Base-by-base conservation (phyloP, 441 rosid genomes). In the Pelargonium australe region DNA sequence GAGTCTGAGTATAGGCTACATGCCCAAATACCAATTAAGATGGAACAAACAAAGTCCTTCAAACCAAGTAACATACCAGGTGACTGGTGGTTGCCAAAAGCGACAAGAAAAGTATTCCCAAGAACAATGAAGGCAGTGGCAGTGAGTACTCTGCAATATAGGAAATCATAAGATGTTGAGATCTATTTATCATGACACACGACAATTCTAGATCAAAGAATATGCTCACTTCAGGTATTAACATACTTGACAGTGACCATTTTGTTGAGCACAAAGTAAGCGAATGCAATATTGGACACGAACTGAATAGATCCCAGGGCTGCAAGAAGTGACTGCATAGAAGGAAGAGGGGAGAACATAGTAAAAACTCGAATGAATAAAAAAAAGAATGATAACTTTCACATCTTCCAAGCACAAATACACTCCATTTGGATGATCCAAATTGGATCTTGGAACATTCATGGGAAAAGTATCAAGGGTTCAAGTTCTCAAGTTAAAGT, bases 221-320 rank as follows among this genome's bases (percentile, higher is more conserved):
- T 51, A 51, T 51, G 58, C 73, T 60, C 70, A 57, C 67, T 66
- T 76, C 78, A 73, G 72, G 64, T 75, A 71, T 72, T 77, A 75
- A 83, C 97, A 63, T 88, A 94, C 99, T 94, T 94, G 77, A 94
- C 85, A 0, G 97, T 82, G 75, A 91, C 97, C 92, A 88, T 86
- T 83, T 88, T 89, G 85, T 88, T 82, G 78, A 94, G 62, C 63
- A 89, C 95, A 31, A 89, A 91, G 85, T 87, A 89, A 70, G 99
- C 92, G 79, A 94, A 94, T 41, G 96, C 96, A 68, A 94, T 94
- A 86, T 94, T 94, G 68, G 99, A 91, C 61, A 91, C 85, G 76
- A 94, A 94, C 76, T 94, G 99, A 84, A 94, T 80, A 19, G 99
- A 94, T 70, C 99, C 99, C 79, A 94, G 85, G 70, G 99, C 99